Evolutionary conservation across 2,329 filamentous ascomycete species (phyloP), one percentile per base, ranked within the genome.

Genomic region (Epichloe gansuensis): DNA sequence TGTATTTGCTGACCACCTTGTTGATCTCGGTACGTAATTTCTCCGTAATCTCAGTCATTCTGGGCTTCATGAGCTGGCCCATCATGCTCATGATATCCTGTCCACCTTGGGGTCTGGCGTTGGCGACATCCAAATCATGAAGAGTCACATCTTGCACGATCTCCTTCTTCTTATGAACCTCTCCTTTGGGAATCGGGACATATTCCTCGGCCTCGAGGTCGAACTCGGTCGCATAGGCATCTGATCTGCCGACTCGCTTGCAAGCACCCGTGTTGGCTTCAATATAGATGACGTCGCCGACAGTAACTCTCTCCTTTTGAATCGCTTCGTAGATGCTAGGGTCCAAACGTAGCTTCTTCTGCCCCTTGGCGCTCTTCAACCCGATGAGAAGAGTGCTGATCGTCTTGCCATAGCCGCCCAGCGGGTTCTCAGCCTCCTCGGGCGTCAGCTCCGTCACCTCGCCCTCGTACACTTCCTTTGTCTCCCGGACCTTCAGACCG

Each of bases 21-120:
- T 98, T 96, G 75, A 98, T 97, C 74, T 98, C 93, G 52, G 81
- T 76, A 55, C 93, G 82, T 64, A 98, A 75, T 75, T 98, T 98
- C 72, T 98, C 93, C 34, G 93, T 98, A 65, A 98, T 97, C 69
- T 98, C 93, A 5, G 93, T 98, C 83, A 96, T 96, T 76, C 94
- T 94, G 56, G 93, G 93, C 79, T 97, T 97, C 90, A 97, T 96
- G 65, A 98, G 74, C 72, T 98, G 93, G 63, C 93, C 93, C 91
- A 98, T 97, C 93, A 98, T 97, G 75, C 91, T 96, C 91, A 98
- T 97, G 60, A 98, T 95, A 69, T 98, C 93, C 75, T 98, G 93
- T 45, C 93, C 93, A 51, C 93, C 93, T 74, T 97, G 90, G 4
- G 93, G 93, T 63, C 91, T 78, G 13, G 93, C 87, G 64, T 98